Evolutionary conservation across 495 filamentous ascomycete species (phyloP).

Genomic region (Aspergillus olivimuriae): DNA sequence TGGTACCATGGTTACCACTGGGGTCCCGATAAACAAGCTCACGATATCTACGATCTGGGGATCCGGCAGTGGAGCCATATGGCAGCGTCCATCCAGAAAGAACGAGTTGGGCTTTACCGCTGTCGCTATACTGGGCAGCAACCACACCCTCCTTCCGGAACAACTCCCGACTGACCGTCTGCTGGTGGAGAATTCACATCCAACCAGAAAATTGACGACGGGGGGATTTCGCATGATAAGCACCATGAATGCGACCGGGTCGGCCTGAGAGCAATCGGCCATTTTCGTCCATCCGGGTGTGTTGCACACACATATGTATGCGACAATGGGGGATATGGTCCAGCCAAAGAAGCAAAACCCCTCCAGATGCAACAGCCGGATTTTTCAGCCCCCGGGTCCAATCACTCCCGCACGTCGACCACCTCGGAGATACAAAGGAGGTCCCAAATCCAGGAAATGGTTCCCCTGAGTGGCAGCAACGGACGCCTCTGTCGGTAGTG

Average conservation of each 20-base stretch:
- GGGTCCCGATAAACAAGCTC: conserved; percentile 4
- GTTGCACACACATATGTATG: not conserved
- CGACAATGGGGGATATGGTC: not conserved
- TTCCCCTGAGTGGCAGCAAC: too few species aligned
- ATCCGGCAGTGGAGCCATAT: conserved; percentile 8
- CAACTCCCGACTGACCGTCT: conserved; percentile 27
- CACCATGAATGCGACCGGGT: not conserved
- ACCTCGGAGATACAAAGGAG: too few species aligned
- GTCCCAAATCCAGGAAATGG: too few species aligned
- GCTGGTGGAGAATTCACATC: conserved; percentile 31
- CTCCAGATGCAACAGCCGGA: too few species aligned
- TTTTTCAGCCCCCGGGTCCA: too few species aligned
- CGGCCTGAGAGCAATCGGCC: too few species aligned
- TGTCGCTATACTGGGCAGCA: conserved; percentile 34
- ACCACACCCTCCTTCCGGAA: conserved; percentile 20
- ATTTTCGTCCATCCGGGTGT: too few species aligned
- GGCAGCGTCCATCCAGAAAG: conserved; percentile 5
- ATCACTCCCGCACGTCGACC: too few species aligned
- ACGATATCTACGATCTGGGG: not conserved
- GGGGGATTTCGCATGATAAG: not conserved
- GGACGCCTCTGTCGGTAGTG: too few species aligned
- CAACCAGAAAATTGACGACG: conserved; percentile 1
- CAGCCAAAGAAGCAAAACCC: not conserved
- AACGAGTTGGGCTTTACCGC: conserved; percentile 35
- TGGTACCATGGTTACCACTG: not conserved